Evolutionary conservation across 768 basidiomycete genomes (phyloP), one percentile per base, ranked within the genome.

Genomic region (Dentipellis fragilis): DNA sequence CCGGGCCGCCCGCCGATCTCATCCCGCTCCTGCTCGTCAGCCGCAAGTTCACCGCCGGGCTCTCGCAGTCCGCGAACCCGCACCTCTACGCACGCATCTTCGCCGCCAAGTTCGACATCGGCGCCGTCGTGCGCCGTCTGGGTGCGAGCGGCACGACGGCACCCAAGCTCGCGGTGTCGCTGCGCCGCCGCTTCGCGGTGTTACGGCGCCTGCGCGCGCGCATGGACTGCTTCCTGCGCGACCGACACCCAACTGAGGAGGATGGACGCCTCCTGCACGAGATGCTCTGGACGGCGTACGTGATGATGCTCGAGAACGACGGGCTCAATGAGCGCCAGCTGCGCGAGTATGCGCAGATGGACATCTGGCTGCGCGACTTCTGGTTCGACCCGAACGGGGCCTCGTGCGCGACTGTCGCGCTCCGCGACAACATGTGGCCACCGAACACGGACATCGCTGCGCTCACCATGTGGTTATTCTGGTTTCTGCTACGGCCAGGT

Each of bases 301-400:
- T 88, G 38, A 81, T 92, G 81, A 78, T 90, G 75, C 71, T 92
- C 49, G 90, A 93, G 71, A 85, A 89, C 61, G 85, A 85, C 29
- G 85, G 81, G 45, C 83, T 78, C 64, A 91, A 91, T 61, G 79
- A 79, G 60, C 66, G 50, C 47, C 88, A 89, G 65, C 75, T 91
- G n/a, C 66, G 80, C n/a, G 80, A 81, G 21, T 89, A 84, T 62
- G 87, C 80, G 5, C 63, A 65, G 40, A 76, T 89, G 55, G 78
- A 82, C 54, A 61, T 61, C 0, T 90, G 88, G 87, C 65, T 91
- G 42, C 72, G 71, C 61, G 75, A 76, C 54, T 90, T 80, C 63
- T 84, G 84, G 81, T 83, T 89, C 58, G 75, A 80, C 56, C 69
- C 74, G 10, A 58, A 69, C 14, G 85, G 86, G 2, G 75, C 81